Evolutionary conservation across 2,329 filamentous ascomycete genomes (phyloP), one percentile per base, ranked within the genome.

Genomic region (Cladosporium sphaerospermum): DNA sequence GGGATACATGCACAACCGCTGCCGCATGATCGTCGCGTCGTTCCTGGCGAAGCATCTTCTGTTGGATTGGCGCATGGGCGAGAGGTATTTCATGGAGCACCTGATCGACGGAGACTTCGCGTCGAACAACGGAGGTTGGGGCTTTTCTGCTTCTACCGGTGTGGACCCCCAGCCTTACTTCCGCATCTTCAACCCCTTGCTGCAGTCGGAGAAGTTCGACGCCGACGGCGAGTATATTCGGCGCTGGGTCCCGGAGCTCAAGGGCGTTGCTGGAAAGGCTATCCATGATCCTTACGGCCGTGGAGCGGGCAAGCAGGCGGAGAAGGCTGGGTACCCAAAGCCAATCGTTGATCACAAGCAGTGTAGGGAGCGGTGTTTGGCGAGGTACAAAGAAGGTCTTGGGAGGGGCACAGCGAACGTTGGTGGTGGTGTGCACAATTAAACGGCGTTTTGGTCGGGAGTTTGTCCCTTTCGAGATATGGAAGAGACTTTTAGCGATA

Each of bases 161-260:
- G 87, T 90, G 6, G 89, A 95, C 67, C 87, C 89, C 1, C 88
- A 95, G 69, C 89, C 90, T 0, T 96, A 95, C 66, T 96, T 96
- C 58, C 79, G 89, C 6, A 87, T 96, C 48, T 96, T 96, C 71
- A 96, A 95, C 62, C 90, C 90, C 0, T 67, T 89, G 42, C 71
- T 88, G 16, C 90, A 96, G 73, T 89, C 86, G 61, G 88, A 93
- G 75, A 91, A 86, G 69, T 96, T 95, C 61, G 90, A 96, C 64
- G 74, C 79, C 0, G 75, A 85, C 0, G 91, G 89, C 0, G 81
- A 82, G 18, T 96, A 92, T 67, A 95, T 96, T 52, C 78, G 86
- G 37, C 82, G 81, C 54, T 96, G 89, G 89, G 76, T 96, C 9
- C 84, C 84, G 0, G 90, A 96, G 71, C 71, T 96, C 56, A 75